Conservation (phyloP, 2,329 filamentous ascomycete genomes). For the Arthrobotrys sphaeroides region DNA sequence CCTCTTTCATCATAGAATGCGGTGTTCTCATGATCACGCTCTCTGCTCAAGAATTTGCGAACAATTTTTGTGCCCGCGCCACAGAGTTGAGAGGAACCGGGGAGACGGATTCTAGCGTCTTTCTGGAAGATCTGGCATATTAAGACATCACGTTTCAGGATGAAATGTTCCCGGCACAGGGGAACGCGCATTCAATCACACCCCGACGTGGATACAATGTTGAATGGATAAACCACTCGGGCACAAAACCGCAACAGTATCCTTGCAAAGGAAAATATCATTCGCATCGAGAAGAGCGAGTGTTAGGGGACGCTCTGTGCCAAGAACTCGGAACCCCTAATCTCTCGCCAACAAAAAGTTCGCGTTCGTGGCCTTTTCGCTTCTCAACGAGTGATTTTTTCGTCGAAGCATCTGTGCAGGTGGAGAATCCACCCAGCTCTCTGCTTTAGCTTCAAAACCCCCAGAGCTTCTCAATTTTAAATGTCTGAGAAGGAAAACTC, state of each 20-base stretch:
- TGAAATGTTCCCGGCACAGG: constrained; percentile 48
- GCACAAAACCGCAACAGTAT: constrained; percentile 28
- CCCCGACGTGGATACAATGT: constrained; percentile 26
- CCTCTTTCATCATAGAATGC: constrained; percentile 22
- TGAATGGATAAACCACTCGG: constrained; percentile 39
- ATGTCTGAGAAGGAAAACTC: constrained; percentile 43
- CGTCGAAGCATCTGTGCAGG: constrained; percentile 4
- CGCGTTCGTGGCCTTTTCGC: constrained; percentile 30
- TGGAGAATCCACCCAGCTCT: constrained; percentile 10
- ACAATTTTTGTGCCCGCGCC: constrained; percentile 6
- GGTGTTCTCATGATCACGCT: constrained; percentile 1
- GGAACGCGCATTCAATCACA: constrained; percentile 16
- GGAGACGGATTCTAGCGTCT: constrained; percentile 34
- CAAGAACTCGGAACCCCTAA: constrained; percentile 37
- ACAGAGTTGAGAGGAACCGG: constrained; percentile 10
- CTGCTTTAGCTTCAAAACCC: constrained; percentile 1
- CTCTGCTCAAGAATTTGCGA: constrained; percentile 17
- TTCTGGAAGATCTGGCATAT: constrained; percentile 51
- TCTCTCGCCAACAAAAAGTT: constrained; percentile 40
- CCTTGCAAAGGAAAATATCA: constrained; percentile 15
- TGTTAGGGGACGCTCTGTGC: constrained; percentile 20
- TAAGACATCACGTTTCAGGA: constrained; percentile 50
- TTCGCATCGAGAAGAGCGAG: constrained; percentile 3
- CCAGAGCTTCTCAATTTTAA: constrained; percentile 36
- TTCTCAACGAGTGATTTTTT: constrained; percentile 47